A percentile compares a stretch with the other conserved stretches of the same genome.
Conservation (phyloP, 1,284 basidiomycete genomes). For the Bondarzewia mesenterica region DNA sequence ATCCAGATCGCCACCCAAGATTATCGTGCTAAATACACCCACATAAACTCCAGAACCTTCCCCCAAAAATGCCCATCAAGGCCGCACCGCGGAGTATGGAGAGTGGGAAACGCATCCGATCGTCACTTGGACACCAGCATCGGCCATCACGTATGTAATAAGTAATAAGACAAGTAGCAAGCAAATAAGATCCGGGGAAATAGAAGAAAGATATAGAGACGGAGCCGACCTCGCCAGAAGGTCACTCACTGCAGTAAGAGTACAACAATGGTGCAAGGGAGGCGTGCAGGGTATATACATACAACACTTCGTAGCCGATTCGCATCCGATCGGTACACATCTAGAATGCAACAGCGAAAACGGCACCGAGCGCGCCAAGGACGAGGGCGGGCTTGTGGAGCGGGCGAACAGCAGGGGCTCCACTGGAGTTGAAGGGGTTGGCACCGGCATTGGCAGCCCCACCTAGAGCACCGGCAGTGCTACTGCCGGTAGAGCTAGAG, state of each 20-base stretch:
- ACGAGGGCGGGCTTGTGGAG: slow-evolving; percentile 18
- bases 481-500: background rate
- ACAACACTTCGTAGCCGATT: background rate
- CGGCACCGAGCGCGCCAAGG: slow-evolving; percentile 21
- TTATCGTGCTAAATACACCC: background rate
- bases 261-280: slow-evolving; percentile 2
- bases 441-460: slow-evolving; percentile 50
- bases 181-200: background rate
- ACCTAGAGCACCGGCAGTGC: slow-evolving; percentile 15
- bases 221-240: background rate
- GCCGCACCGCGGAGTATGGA: background rate
- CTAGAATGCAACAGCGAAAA: slow-evolving; percentile 19
- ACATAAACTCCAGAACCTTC: background rate
- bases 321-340: background rate
- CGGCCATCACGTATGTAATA: background rate
- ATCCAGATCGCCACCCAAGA: background rate
- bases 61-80: background rate
- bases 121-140: slow-evolving; percentile 6
- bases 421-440: slow-evolving; percentile 21
- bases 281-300: background rate
- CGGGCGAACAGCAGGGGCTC: slow-evolving; percentile 19
- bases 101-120: background rate
- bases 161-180: background rate
- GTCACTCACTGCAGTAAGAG: background rate
- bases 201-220: background rate